Percentiles rank a stretch among this genome's conserved stretches.
phyloP scores from a whole-genome alignment of 1,284 basidiomycete genomes.

The Sporisorium sorghi region DNA sequence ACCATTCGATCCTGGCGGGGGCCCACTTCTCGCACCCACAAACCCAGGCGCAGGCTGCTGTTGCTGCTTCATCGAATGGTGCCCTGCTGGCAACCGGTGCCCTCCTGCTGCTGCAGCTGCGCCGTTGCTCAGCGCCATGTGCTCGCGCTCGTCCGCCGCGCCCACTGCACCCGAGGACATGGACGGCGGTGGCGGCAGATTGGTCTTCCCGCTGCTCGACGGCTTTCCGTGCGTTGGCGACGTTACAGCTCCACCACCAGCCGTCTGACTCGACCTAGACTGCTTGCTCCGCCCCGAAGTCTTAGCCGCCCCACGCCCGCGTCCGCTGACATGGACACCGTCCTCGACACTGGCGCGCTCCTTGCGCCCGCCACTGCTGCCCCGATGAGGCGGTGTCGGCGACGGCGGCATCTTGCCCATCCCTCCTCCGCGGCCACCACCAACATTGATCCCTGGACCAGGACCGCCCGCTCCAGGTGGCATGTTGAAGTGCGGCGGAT shows the following conservation, averaged over 20 bases:
- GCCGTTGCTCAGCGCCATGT: constrained; percentile 26
- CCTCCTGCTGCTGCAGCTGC: constrained; percentile 7
- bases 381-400: constrained; percentile 42
- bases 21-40: not conserved
- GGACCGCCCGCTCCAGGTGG: constrained; percentile 25
- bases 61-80: constrained; percentile 1
- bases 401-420: constrained; percentile 29
- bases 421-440: constrained; percentile 3
- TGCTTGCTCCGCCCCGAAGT: constrained; percentile 31
- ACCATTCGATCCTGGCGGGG: not conserved
- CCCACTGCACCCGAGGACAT: constrained; percentile 13
- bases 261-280: constrained; percentile 22
- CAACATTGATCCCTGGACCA: constrained; percentile 10
- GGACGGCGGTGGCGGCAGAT: constrained; percentile 38
- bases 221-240: constrained; percentile 15
- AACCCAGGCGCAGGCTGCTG: constrained; percentile 1
- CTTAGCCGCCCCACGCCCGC: constrained; percentile 31
- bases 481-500: constrained; percentile 38
- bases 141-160: constrained; percentile 18
- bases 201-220: constrained; percentile 15
- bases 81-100: not conserved
- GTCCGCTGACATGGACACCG: constrained; percentile 13
- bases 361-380: constrained; percentile 27
- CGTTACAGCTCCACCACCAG: not conserved
- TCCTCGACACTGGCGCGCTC: constrained; percentile 31